phyloP scores from a whole-genome alignment of 768 basidiomycete genomes.

The Lactifluus volemus region DNA sequence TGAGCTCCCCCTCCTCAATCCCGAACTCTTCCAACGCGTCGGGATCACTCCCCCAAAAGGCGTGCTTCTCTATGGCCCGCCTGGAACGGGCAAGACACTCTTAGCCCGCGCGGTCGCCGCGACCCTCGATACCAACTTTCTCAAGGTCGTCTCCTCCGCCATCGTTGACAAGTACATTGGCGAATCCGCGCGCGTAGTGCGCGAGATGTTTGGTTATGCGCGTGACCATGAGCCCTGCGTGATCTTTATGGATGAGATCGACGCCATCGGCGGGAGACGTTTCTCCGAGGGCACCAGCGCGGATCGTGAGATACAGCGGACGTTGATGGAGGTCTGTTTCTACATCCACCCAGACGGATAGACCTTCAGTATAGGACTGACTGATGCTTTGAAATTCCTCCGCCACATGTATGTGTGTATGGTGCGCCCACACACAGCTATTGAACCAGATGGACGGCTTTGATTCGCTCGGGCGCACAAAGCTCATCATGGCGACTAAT shows the following conservation, averaged over 20 bases:
- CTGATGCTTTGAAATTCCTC: neutral
- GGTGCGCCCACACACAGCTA: conserved; percentile 39
- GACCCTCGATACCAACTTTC: conserved; percentile 90
- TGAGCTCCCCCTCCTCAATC: conserved; percentile 88
- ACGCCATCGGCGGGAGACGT: conserved; percentile 89
- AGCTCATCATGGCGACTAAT: conserved; percentile 99
- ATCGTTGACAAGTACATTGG: conserved; percentile 99
- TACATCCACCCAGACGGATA: neutral
- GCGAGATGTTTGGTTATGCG: conserved; percentile 99
- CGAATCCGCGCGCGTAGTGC: conserved; percentile 89
- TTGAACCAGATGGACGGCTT: conserved; percentile 99
- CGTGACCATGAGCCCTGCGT: conserved; percentile 97
- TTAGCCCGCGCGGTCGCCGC: conserved; percentile 95
- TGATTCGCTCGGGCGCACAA: conserved; percentile 90
- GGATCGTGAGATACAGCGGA: conserved; percentile 97
- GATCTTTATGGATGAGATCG: conserved; percentile 98
- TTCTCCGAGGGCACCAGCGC: conserved; percentile 95
- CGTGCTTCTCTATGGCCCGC: conserved; percentile 92
- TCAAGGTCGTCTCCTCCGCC: conserved; percentile 97
- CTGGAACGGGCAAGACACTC: conserved; percentile 94
- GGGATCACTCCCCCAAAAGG: conserved; percentile 96
- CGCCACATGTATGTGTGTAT: too few relatives aligned
- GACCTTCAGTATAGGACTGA: neutral
- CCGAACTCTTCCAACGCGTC: conserved; percentile 90
- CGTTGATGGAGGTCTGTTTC: conserved; percentile 81